Base-by-base conservation (phyloP, 2,329 filamentous ascomycete genomes). In the Oidium heveae region DNA sequence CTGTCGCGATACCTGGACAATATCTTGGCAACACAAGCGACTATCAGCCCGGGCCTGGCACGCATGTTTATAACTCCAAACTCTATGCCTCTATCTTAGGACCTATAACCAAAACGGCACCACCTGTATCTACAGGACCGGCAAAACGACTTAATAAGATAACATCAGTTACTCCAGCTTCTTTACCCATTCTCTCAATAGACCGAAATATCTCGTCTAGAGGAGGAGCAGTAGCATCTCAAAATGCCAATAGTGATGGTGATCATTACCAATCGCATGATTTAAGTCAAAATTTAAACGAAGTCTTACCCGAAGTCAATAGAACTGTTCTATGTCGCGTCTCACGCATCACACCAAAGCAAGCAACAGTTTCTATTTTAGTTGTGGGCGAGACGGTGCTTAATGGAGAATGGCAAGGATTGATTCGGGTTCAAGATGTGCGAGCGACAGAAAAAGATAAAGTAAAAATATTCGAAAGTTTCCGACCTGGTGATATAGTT, bases 361-460 rank as follows among this genome's bases (percentile, higher is more conserved):
- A 94, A 70, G 88, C 86, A 6, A 83, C 82, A 28, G 81, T 93
- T 54, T 82, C 83, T 22, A 95, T 96, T 61, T 75, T 94, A 57
- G 82, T 89, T 56, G 82, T 95, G 28, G 79, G 84, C 56, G 74
- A 80, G 62, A 75, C 74, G 12, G 80, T 84, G 43, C 72, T 84
- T 57, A 76, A 84, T 60, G 83, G 86, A 53, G 82, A 87, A 61
- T 93, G 88, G 76, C 82, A 86, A 68, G 87, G 84, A 4, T 71
- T 93, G 58, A 87, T 94, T 57, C 76, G 87, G 18, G 79, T 82
- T 58, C 89, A 96, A 69, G 91, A 98, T 65, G 86, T 98, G 36
- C 76, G 91, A 55, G 86, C 87, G 2, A 94, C 91, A 18, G 91
- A 98, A 70, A 94, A 95, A 70, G 91, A 96, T 66, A 85, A 86